Conservation (phyloP, 2,329 filamentous ascomycete species). For the Camillea tinctor region DNA sequence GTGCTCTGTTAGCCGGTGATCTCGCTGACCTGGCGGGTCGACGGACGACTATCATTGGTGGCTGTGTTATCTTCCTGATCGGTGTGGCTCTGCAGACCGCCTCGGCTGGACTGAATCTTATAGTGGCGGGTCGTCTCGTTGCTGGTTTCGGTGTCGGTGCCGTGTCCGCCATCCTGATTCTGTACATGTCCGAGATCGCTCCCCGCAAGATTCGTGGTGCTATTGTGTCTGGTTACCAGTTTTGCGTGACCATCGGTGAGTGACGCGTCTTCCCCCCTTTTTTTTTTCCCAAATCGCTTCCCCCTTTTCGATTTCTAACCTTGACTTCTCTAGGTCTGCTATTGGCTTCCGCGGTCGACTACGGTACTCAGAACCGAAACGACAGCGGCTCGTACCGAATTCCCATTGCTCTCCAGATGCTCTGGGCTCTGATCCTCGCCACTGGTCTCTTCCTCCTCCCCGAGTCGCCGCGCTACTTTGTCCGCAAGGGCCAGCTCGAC, state of each 20-base stretch:
- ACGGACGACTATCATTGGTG: slow-evolving; percentile 68
- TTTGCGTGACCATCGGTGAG: slow-evolving; percentile 73
- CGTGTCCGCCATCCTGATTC: slow-evolving; percentile 75
- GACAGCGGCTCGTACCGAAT: slow-evolving; percentile 75
- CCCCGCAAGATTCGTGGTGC: slow-evolving; percentile 75
- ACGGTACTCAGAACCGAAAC: slow-evolving; percentile 61
- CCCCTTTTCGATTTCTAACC: not conserved
- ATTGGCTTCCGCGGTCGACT: slow-evolving; percentile 71
- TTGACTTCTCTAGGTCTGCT: slow-evolving; percentile 46
- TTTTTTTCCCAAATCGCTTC: not conserved
- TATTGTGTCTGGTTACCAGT: slow-evolving; percentile 80
- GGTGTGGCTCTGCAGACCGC: slow-evolving; percentile 68
- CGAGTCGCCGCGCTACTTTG: slow-evolving; percentile 82
- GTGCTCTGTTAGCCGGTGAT: slow-evolving; percentile 72
- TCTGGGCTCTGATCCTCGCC: slow-evolving; percentile 75
- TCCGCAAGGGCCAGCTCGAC: slow-evolving; percentile 72
- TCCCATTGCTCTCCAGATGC: slow-evolving; percentile 75
- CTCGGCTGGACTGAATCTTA: slow-evolving; percentile 54
- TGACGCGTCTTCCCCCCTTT: not conserved
- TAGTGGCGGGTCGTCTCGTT: slow-evolving; percentile 72
- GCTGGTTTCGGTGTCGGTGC: slow-evolving; percentile 79
- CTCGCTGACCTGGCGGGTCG: slow-evolving; percentile 73
- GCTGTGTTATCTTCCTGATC: slow-evolving; percentile 68
- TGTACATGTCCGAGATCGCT: slow-evolving; percentile 84
- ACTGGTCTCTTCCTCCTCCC: slow-evolving; percentile 73